Evolutionary conservation across 257 asterid genomes (phyloP).

Genomic region (Fraxinus cuspidata): DNA sequence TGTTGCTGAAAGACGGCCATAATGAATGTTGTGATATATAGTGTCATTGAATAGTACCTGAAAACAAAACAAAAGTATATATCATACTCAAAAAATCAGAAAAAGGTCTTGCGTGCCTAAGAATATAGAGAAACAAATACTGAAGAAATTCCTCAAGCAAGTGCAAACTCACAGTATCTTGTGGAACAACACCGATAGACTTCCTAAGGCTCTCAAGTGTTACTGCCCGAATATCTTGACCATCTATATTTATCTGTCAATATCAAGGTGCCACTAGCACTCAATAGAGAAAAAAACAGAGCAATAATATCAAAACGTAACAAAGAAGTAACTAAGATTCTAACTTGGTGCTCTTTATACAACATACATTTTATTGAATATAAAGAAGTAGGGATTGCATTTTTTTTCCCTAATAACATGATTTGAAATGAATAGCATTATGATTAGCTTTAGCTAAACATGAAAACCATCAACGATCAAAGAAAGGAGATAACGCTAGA

Average conservation of each 20-base stretch:
- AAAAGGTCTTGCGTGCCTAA: constrained; percentile 2
- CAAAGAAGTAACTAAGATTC: constrained; percentile 10
- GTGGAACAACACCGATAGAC: constrained; percentile 96
- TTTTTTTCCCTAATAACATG: constrained; percentile 8
- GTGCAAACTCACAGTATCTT: constrained; percentile 82
- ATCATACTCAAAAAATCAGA: constrained; percentile 7
- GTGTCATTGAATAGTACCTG: constrained; percentile 98
- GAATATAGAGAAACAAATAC: background rate
- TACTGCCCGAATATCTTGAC: constrained; percentile 81
- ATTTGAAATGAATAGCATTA: constrained; percentile 7
- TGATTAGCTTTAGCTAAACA: constrained; percentile 8
- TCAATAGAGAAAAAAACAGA: background rate
- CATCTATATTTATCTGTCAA: constrained; percentile 81
- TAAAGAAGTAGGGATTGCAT: background rate
- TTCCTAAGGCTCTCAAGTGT: constrained; percentile 94
- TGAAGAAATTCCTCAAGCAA: background rate
- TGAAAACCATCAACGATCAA: constrained; percentile 16
- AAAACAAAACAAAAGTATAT: constrained; percentile 27
- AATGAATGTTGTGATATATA: constrained; percentile 88
- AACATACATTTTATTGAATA: background rate
- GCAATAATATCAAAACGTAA: constrained; percentile 10
- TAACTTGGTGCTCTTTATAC: background rate
- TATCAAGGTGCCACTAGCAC: constrained; percentile 19
- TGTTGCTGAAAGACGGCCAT: constrained; percentile 88
- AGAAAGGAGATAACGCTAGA: constrained; percentile 14